Evolutionary conservation across 495 filamentous ascomycete genomes (phyloP).

Genomic region (Neurospora sp.): DNA sequence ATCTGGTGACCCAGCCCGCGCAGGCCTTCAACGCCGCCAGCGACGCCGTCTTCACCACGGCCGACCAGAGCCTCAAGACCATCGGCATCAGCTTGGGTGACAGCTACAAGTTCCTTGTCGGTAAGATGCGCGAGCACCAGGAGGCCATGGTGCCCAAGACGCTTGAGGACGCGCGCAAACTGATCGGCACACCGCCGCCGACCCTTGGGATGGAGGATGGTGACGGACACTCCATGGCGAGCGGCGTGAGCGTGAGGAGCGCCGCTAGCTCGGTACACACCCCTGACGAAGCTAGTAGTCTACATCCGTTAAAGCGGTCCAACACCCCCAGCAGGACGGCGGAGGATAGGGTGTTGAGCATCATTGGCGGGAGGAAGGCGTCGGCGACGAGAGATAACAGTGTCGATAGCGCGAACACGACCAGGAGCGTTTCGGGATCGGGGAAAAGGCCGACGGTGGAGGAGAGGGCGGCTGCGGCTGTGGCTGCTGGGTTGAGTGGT

Average conservation of each 20-base stretch:
- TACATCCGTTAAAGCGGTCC: conserved; percentile 17
- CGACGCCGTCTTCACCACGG: conserved; percentile 73
- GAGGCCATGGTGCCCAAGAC: conserved; percentile 66
- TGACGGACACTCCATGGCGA: conserved; percentile 8
- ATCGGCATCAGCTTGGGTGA: conserved; percentile 80
- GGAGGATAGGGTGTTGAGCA: conserved; percentile 51
- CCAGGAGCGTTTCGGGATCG: conserved; percentile 28
- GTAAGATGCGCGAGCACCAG: conserved; percentile 64
- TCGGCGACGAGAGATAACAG: conserved; percentile 54
- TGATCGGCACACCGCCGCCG: conserved; percentile 61
- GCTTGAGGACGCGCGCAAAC: conserved; percentile 79
- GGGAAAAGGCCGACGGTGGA: conserved; percentile 3
- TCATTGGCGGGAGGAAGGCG: conserved; percentile 45
- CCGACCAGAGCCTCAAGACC: conserved; percentile 82
- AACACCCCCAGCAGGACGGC: conserved; percentile 16
- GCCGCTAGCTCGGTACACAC: conserved; percentile 33
- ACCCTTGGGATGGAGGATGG: conserved; percentile 43
- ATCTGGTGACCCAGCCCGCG: conserved; percentile 72
- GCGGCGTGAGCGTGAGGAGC: conserved; percentile 7
- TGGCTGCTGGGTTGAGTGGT: conserved; percentile 15
- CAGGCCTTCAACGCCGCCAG: conserved; percentile 72
- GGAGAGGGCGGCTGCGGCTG: conserved; percentile 34
- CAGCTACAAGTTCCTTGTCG: conserved; percentile 89
- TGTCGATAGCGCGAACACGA: conserved; percentile 57
- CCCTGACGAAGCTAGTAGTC: conserved; percentile 15